Evolutionary conservation across 495 filamentous ascomycete species (phyloP).

Genomic region (Haplographium delicatum): DNA sequence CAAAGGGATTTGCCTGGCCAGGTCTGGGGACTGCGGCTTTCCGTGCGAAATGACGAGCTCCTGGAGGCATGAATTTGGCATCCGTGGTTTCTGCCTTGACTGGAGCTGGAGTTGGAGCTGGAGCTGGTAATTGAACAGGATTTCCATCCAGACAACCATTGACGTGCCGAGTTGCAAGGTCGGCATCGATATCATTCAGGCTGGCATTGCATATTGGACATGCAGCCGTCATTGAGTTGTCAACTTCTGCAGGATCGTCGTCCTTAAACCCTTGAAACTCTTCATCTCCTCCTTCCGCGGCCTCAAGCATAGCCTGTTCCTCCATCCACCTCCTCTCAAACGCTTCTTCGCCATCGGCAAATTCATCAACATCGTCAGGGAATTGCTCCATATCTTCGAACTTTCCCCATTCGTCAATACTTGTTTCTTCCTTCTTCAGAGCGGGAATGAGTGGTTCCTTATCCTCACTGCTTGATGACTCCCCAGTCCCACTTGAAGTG

Average conservation of each 20-base stretch:
- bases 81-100: slow-evolving; percentile 12
- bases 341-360: slow-evolving; percentile 24
- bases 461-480: slow-evolving; percentile 32
- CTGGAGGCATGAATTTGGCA: slow-evolving; percentile 33
- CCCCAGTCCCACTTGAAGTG: slow-evolving; percentile 31
- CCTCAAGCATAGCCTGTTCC: slow-evolving; percentile 24
- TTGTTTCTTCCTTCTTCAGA: slow-evolving; percentile 54
- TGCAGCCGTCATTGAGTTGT: slow-evolving; percentile 30
- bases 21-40: slow-evolving; percentile 66
- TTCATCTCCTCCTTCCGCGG: slow-evolving; percentile 32
- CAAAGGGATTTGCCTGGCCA: slow-evolving; percentile 70
- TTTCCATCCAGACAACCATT: slow-evolving; percentile 90
- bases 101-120: slow-evolving; percentile 37
- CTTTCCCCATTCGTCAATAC: slow-evolving; percentile 49
- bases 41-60: slow-evolving; percentile 45
- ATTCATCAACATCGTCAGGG: slow-evolving; percentile 34
- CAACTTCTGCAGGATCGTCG: slow-evolving; percentile 4
- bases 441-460: slow-evolving; percentile 26
- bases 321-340: slow-evolving; percentile 26
- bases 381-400: slow-evolving; percentile 62
- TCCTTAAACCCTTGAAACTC: slow-evolving; percentile 30
- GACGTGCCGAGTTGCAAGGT: slow-evolving; percentile 67
- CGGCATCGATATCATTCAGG: slow-evolving; percentile 53
- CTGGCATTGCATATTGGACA: slow-evolving; percentile 75
- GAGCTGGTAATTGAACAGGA: slow-evolving; percentile 43